Evolutionary conservation across 495 filamentous ascomycete genomes (phyloP).

Genomic region (Aspergillus funiculosus): DNA sequence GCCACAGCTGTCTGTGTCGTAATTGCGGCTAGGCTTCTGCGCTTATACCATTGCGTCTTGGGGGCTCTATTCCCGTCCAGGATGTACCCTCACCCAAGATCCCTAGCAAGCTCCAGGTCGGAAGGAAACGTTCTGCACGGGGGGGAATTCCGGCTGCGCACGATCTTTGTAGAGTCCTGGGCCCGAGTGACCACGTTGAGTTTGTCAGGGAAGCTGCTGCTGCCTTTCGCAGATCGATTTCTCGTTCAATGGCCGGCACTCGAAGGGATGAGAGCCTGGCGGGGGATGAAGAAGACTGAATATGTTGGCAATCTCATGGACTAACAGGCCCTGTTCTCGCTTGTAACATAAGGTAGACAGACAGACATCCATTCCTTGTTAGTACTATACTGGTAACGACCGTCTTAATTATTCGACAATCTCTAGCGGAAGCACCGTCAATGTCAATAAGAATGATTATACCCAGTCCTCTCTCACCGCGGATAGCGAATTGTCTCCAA

Average conservation of each 20-base stretch:
- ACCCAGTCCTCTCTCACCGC: no score
- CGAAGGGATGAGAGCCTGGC: conserved; percentile 41
- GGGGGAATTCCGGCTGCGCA: conserved; percentile 50
- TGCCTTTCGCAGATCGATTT: conserved; percentile 60
- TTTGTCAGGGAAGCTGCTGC: conserved; percentile 68
- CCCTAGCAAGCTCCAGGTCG: background rate
- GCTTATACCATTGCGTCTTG: conserved; percentile 42
- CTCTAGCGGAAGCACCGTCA: no score
- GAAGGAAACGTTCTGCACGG: background rate
- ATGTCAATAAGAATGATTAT: no score
- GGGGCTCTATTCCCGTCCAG: conserved; percentile 3
- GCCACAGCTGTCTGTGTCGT: conserved; percentile 79
- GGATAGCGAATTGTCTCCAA: no score
- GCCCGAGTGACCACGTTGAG: conserved; percentile 75
- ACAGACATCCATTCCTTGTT: no score
- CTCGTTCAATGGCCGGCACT: conserved; percentile 69
- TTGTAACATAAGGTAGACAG: no score
- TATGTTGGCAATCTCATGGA: conserved; percentile 44
- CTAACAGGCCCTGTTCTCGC: no score
- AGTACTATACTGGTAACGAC: no score
- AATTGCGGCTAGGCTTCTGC: conserved; percentile 59
- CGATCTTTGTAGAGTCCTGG: conserved; percentile 87
- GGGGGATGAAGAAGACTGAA: conserved; percentile 38
- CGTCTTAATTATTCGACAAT: no score
- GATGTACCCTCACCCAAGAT: background rate